Base-by-base conservation (phyloP, 768 basidiomycete genomes). In the Pleurotus djamor region DNA sequence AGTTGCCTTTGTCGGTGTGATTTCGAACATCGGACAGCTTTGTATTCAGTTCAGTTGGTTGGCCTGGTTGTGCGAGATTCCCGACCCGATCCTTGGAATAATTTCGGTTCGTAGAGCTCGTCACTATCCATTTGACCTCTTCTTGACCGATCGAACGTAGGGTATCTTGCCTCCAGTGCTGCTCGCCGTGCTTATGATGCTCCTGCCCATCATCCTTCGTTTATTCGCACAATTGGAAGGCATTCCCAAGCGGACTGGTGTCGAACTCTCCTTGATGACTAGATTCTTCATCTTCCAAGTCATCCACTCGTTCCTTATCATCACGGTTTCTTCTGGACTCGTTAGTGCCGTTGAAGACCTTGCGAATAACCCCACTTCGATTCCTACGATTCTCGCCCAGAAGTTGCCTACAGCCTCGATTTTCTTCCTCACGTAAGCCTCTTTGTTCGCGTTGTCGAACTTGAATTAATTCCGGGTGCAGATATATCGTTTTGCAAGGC, bases 201-300 rank as follows among this genome's bases (percentile, higher is more conserved):
- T 98, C 5, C 79, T 99, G 1, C 85, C 81, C 0, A 91, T 94
- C 67, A 65, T 98, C 13, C 71, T 98, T 60, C 82, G 96, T 41
- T 74, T 92, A 17, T 76, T 98, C 33, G 92, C 87, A 10, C 78
- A 83, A 16, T 89, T 97, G 57, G 93, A 98, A 74, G 97, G 97
- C 16, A 92, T 94, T 16, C 95, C 96, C 0, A 88, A 91, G 64
- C 80, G 81, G 36, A 91, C 88, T 0, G 88, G 86, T 0, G 74
- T 98, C 44, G 96, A 99, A 65, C 81, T 97, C 4, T 91, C 89
- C 54, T 73, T 99, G 67, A 97, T 98, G 96, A 87, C 86, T 1
- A 80, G 97, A 17, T 98, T 81, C 75, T 96, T 96, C 76, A 76
- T 93, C 63, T 97, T 97, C 81, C 89, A 91, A 76, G 91, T 96